A percentile compares a stretch with the other conserved stretches of the same genome.
These are phyloP conservation scores for Penicillium freii DNA, from an alignment of 2,329 filamentous ascomycete species.

Conservation along the genomic window DNA sequence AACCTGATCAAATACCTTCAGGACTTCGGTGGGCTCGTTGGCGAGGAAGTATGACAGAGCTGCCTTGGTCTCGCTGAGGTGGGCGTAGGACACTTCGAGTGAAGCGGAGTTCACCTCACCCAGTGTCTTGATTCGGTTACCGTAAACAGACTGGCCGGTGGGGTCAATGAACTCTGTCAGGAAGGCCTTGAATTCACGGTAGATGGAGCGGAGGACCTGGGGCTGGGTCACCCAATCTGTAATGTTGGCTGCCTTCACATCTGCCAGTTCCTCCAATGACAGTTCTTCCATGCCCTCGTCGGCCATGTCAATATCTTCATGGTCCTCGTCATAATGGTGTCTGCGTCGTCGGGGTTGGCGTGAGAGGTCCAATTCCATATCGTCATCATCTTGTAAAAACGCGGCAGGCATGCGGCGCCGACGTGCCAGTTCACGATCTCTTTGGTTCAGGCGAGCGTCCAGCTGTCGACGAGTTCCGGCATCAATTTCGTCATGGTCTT, in stretches of 20 bases:
- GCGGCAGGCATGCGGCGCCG: slow-evolving; percentile 60
- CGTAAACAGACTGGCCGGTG: slow-evolving; percentile 87
- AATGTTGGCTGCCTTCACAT: slow-evolving; percentile 88
- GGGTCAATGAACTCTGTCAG: slow-evolving; percentile 93
- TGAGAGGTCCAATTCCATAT: slow-evolving; percentile 78
- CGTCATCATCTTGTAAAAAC: slow-evolving; percentile 71
- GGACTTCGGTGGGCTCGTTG: slow-evolving; percentile 90
- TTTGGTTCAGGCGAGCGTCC: slow-evolving; percentile 60
- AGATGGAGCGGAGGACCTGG: slow-evolving; percentile 87
- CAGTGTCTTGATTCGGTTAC: slow-evolving; percentile 88
- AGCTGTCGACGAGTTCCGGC: slow-evolving; percentile 58
- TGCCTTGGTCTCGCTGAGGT: slow-evolving; percentile 85
- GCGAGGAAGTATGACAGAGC: slow-evolving; percentile 94
- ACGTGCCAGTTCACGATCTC: slow-evolving; percentile 61
- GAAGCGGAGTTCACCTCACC: slow-evolving; percentile 96
- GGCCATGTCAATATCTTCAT: slow-evolving; percentile 82
- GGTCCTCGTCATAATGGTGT: slow-evolving; percentile 90
- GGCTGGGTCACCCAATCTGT: slow-evolving; percentile 94
- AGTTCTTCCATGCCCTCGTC: slow-evolving; percentile 95
- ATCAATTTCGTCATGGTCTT: slow-evolving; percentile 62
- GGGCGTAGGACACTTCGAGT: slow-evolving; percentile 92
- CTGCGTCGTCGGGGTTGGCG: slow-evolving; percentile 80
- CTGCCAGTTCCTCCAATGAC: slow-evolving; percentile 82
- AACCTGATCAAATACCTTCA: slow-evolving; percentile 94
- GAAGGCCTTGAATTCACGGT: slow-evolving; percentile 95